These are phyloP conservation scores for Trypanosoma vivax DNA, from an alignment of 208 protist genomes.

Conservation along the genomic window DNA sequence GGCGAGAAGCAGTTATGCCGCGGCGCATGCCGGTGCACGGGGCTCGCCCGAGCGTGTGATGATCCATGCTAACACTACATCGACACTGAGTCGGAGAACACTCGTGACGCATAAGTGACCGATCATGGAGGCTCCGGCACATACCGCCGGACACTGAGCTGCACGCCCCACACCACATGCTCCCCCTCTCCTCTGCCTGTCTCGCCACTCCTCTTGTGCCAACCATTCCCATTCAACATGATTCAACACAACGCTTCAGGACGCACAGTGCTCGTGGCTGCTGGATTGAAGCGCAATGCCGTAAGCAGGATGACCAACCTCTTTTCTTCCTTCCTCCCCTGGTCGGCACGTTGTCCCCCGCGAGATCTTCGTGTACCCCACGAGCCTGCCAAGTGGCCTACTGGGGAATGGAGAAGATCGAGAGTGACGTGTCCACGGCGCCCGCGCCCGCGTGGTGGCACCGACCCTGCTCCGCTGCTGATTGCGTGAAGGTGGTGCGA, in stretches of 20 bases:
- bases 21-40: background rate
- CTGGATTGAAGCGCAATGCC: slow-evolving; percentile 36
- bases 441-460: background rate
- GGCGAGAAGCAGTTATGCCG: slow-evolving; percentile 13
- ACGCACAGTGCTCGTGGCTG: slow-evolving; percentile 25
- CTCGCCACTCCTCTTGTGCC: background rate
- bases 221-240: background rate
- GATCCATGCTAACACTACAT: slow-evolving; percentile 26
- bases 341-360: background rate
- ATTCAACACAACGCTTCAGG: slow-evolving; percentile 27
- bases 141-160: slow-evolving; percentile 4
- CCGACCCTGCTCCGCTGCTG: slow-evolving; percentile 18
- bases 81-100: slow-evolving; percentile 25
- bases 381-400: slow-evolving; percentile 11
- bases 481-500: slow-evolving; percentile 12
- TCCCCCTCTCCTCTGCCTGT: background rate
- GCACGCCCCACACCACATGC: background rate
- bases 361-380: slow-evolving; percentile 19
- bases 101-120: slow-evolving; percentile 18
- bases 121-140: slow-evolving; percentile 16
- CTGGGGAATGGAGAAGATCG: slow-evolving; percentile 35
- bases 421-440: slow-evolving; percentile 3
- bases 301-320: slow-evolving; percentile 36
- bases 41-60: slow-evolving; percentile 4
- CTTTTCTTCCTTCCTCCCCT: no score